phyloP scores from a whole-genome alignment of 345 rosid genomes.

The Euphorbia peplus region DNA sequence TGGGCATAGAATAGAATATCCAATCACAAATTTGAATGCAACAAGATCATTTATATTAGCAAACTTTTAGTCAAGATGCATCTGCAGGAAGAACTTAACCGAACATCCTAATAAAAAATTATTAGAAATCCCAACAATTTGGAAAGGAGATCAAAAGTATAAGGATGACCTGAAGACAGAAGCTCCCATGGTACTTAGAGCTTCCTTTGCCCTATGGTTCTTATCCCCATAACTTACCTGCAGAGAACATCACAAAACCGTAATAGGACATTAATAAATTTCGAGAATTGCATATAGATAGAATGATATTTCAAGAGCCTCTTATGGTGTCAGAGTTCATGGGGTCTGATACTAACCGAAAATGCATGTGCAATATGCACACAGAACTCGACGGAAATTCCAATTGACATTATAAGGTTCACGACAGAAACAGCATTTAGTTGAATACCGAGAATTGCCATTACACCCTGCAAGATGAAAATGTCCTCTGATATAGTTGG shows the following conservation, averaged over 20 bases:
- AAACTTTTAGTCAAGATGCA: not conserved
- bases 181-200: slow-evolving; percentile 27
- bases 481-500: not conserved
- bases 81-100: not conserved
- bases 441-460: slow-evolving; percentile 85
- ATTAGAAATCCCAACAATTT: not conserved
- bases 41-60: not conserved
- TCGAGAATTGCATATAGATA: not conserved
- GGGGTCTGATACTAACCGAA: slow-evolving; percentile 47
- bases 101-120: not conserved
- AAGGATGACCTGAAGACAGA: slow-evolving; percentile 25
- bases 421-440: slow-evolving; percentile 92
- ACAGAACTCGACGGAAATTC: slow-evolving; percentile 94
- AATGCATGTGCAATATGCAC: slow-evolving; percentile 93
- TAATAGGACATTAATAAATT: not conserved
- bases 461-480: slow-evolving; percentile 68
- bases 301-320: not conserved
- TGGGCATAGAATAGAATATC: not conserved
- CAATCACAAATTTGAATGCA: not conserved
- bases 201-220: slow-evolving; percentile 17
- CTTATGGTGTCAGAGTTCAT: not conserved
- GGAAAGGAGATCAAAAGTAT: not conserved
- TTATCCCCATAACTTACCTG: slow-evolving; percentile 21
- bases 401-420: slow-evolving; percentile 91
- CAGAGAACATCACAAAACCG: not conserved